These are phyloP conservation scores for Penicillium malachiteum DNA, from an alignment of 495 filamentous ascomycete species.

Conservation along the genomic window DNA sequence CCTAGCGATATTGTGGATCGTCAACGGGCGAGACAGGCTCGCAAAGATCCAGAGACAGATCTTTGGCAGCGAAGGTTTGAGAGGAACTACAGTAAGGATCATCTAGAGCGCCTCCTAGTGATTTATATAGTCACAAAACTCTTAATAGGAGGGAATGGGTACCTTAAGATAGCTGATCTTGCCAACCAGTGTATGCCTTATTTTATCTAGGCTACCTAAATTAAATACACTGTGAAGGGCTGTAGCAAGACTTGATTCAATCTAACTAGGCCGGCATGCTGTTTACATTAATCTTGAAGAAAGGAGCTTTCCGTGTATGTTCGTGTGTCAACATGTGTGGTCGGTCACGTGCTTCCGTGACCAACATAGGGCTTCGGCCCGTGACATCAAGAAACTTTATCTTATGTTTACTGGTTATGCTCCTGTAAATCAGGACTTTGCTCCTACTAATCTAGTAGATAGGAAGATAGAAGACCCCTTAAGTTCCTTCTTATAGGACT, in stretches of 20 bases:
- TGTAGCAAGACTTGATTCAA: too few relatives aligned
- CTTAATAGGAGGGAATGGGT: too few relatives aligned
- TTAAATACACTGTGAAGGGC: too few relatives aligned
- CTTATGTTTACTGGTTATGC: not conserved
- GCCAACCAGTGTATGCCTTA: too few relatives aligned
- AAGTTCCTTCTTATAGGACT: not conserved
- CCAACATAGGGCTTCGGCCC: too few relatives aligned
- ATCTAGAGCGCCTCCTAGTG: not conserved
- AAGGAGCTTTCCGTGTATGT: too few relatives aligned
- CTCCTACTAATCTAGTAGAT: not conserved
- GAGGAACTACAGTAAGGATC: not conserved
- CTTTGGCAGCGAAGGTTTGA: not conserved
- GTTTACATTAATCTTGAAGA: too few relatives aligned
- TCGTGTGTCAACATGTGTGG: too few relatives aligned
- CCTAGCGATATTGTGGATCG: not conserved
- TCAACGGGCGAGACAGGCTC: not conserved
- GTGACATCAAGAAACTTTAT: not conserved
- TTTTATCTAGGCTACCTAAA: too few relatives aligned
- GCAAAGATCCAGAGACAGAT: not conserved
- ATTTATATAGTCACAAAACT: not conserved
- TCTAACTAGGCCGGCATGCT: too few relatives aligned
- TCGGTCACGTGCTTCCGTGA: too few relatives aligned
- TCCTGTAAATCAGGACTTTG: not conserved
- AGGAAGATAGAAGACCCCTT: not conserved
- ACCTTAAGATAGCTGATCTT: too few relatives aligned